Conservation (phyloP, 1,284 basidiomycete species). For the Leccinum subfulvum region DNA sequence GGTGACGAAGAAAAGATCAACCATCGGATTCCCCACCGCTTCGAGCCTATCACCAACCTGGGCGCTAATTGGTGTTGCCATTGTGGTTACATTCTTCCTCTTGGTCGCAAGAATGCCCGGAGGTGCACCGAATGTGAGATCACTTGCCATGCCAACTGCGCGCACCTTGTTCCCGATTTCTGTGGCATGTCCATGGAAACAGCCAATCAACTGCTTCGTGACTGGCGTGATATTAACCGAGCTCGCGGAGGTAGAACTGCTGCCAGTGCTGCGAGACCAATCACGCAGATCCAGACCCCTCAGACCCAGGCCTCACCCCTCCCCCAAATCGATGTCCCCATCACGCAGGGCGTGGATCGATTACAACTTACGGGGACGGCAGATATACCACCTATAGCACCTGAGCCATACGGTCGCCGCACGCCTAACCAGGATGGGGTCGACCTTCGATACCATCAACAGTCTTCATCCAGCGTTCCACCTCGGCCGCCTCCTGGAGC, state of each 20-base stretch:
- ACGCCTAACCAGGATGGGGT: constrained; percentile 34
- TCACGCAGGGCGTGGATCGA: constrained; percentile 47
- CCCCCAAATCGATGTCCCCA: constrained; percentile 29
- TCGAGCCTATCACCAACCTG: constrained; percentile 96
- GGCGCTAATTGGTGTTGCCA: constrained; percentile 99
- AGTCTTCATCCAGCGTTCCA: constrained; percentile 32
- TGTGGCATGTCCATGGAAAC: constrained; percentile 99
- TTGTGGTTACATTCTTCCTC: constrained; percentile 96
- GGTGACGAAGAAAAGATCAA: constrained; percentile 99
- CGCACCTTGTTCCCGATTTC: constrained; percentile 97
- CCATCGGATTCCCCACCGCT: constrained; percentile 98
- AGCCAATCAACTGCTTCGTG: constrained; percentile 89
- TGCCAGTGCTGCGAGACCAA: constrained; percentile 29
- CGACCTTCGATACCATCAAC: constrained; percentile 33
- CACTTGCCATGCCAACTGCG: constrained; percentile 97
- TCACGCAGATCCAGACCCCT: constrained; percentile 36
- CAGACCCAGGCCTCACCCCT: constrained; percentile 32
- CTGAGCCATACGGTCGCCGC: constrained; percentile 37
- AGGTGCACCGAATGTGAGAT: constrained; percentile 96
- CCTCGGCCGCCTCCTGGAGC: constrained; percentile 47
- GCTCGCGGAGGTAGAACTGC: constrained; percentile 45
- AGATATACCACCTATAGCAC: constrained; percentile 30
- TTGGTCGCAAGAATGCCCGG: constrained; percentile 95
- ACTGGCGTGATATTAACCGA: constrained; percentile 84
- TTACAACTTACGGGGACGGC: constrained; percentile 47